Percentiles rank a stretch among this genome's conserved stretches.
Evolutionary conservation across 371 early-diverging fungal species (phyloP).

Genomic region (Saksenaea oblongispora): DNA sequence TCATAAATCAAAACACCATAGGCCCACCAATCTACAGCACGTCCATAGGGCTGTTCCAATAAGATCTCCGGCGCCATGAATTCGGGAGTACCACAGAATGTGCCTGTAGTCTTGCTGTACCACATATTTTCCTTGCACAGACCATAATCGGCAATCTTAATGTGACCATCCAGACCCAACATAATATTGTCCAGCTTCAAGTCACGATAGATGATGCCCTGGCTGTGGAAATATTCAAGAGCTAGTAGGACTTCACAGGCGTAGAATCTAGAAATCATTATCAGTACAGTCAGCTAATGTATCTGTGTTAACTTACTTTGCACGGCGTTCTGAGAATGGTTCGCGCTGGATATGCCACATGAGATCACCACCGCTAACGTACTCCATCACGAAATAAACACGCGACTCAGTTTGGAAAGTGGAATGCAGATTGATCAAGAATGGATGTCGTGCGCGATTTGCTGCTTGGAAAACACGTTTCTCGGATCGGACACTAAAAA

Average conservation of each 20-base stretch:
- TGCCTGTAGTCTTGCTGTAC: slow-evolving; percentile 66
- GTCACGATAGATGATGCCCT: slow-evolving; percentile 54
- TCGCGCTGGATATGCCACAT: slow-evolving; percentile 96
- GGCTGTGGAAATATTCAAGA: slow-evolving; percentile 65
- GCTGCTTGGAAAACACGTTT: slow-evolving; percentile 93
- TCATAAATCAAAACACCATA: slow-evolving; percentile 93
- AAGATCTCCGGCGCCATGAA: slow-evolving; percentile 83
- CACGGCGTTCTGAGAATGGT: slow-evolving; percentile 84
- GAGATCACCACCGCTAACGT: slow-evolving; percentile 98
- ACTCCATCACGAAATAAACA: slow-evolving; percentile 99
- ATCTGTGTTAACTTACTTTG: slow-evolving; percentile 53
- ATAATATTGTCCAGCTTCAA: slow-evolving; percentile 52
- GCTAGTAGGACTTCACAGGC: slow-evolving; percentile 96
- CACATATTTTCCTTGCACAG: slow-evolving; percentile 58
- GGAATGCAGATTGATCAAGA: slow-evolving; percentile 95
- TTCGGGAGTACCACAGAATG: slow-evolving; percentile 93
- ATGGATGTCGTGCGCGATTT: slow-evolving; percentile 92
- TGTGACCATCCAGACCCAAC: slow-evolving; percentile 86
- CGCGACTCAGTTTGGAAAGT: slow-evolving; percentile 95
- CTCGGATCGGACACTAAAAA: slow-evolving; percentile 80
- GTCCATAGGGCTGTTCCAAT: slow-evolving; percentile 79
- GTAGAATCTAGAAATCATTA: slow-evolving; percentile 70
- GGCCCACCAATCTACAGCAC: slow-evolving; percentile 94
- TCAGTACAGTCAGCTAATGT: not conserved
- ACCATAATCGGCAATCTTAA: slow-evolving; percentile 99